These are phyloP conservation scores for Chlorella vulgaris DNA, from an alignment of 139 green algal species.

Conservation along the genomic window DNA sequence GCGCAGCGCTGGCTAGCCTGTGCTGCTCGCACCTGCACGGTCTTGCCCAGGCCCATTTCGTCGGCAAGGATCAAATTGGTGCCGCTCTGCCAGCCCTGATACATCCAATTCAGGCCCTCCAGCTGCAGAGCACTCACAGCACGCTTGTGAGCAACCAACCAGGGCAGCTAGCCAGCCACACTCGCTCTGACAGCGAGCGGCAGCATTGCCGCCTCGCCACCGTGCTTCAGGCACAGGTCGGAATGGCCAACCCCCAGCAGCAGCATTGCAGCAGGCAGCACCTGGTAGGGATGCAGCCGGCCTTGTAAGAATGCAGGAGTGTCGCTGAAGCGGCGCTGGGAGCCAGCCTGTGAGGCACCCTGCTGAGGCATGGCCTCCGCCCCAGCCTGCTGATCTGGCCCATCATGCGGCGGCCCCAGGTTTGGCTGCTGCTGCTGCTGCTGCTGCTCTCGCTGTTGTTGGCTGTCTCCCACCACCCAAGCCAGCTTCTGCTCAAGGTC, in stretches of 20 bases:
- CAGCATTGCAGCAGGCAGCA: too few species aligned
- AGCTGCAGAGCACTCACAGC: too few species aligned
- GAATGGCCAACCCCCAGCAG: too few species aligned
- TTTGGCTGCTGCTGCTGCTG: neutral
- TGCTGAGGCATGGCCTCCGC: neutral
- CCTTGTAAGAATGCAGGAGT: slow-evolving; percentile 10
- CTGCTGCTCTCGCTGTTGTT: neutral
- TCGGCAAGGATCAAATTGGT: slow-evolving; percentile 22
- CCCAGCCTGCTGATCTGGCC: neutral
- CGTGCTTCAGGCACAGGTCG: too few species aligned
- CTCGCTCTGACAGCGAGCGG: too few species aligned
- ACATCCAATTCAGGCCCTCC: slow-evolving; percentile 28
- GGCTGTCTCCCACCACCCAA: neutral
- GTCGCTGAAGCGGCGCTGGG: slow-evolving; percentile 1
- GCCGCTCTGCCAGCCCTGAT: neutral
- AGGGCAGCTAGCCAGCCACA: too few species aligned
- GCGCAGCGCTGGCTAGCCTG: neutral
- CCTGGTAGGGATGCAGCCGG: slow-evolving; percentile 27
- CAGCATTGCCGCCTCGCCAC: too few species aligned
- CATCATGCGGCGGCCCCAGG: neutral
- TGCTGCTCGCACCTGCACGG: slow-evolving; percentile 5
- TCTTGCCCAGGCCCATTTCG: slow-evolving; percentile 33
- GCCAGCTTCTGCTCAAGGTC: neutral
- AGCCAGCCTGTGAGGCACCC: neutral
- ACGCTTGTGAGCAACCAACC: too few species aligned